Base-by-base conservation (phyloP, 2,329 filamentous ascomycete genomes). In the Fusarium pseudoanthophilum region DNA sequence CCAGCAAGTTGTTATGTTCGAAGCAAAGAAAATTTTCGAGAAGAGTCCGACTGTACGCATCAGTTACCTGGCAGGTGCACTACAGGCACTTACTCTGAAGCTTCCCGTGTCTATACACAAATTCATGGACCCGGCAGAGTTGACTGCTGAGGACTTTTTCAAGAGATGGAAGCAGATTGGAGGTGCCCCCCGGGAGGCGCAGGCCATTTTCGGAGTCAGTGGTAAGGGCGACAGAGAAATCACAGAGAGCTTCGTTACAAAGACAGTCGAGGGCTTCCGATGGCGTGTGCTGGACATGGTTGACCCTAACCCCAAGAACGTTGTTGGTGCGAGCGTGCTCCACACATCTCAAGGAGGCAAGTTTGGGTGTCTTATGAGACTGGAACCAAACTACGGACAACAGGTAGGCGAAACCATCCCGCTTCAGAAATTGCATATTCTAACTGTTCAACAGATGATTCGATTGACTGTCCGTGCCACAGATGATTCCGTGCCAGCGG, bases 151-250 rank as follows among this genome's bases (percentile, higher is more conserved):
- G 59, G 96, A 99, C 80, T 99, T 98, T 84, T 99, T 99, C 89
- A 98, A 97, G 87, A 89, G 97, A 58, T 99, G 96, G 96, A 97
- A 97, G 87, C 96, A 99, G 84, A 98, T 99, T 77, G 96, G 96
- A 18, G 94, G 93, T 10, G 90, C 90, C 4, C 92, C 95, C 2
- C 90, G 97, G 36, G 97, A 99, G 82, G 92, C 93, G 0, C 96
- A 99, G 81, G 89, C 89, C 53, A 94, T 98, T 37, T 97, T 99
- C 82, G 91, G 92, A 0, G 81, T 95, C 16, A 83, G 85, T 3
- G 70, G 74, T 3, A 87, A 87, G 34, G 87, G 72, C 18, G 86
- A 87, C 18, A 86, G 89, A 66, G 91, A 92, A 72, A 89, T 97
- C 71, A 92, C 88, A 67, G 90, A 93, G 66, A 83, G 85, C 5